Evolutionary conservation across 2,329 filamentous ascomycete genomes (phyloP).

Genomic region (Pseudogymnoascus sp.): DNA sequence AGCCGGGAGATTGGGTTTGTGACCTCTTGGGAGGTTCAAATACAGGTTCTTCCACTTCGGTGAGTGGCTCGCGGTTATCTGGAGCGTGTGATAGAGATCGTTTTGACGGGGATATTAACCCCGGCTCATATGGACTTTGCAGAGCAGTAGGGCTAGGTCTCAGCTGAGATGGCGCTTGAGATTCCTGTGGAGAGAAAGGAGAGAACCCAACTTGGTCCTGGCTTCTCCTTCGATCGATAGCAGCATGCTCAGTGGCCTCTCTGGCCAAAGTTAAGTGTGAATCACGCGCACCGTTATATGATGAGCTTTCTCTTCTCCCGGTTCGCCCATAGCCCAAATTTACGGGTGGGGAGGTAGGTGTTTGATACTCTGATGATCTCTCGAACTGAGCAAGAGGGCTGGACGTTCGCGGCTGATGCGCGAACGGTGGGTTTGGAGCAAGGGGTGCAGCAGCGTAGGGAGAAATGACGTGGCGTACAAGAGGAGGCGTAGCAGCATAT

Average conservation of each 20-base stretch:
- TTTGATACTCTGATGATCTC: slow-evolving; percentile 26
- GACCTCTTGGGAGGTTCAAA: slow-evolving; percentile 40
- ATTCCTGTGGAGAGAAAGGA: slow-evolving; percentile 26
- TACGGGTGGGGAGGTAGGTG: slow-evolving; percentile 9
- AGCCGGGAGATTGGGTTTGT: slow-evolving; percentile 53
- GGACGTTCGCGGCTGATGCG: slow-evolving; percentile 55
- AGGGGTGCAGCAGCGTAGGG: slow-evolving; percentile 37
- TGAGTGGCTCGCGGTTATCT: slow-evolving; percentile 15
- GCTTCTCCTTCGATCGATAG: slow-evolving; percentile 14
- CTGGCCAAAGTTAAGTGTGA: slow-evolving; percentile 2
- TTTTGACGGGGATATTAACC: slow-evolving; percentile 48
- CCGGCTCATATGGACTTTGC: slow-evolving; percentile 30
- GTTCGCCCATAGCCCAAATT: not conserved
- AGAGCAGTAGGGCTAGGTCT: not conserved
- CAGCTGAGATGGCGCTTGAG: slow-evolving; percentile 43
- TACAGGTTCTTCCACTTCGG: slow-evolving; percentile 23
- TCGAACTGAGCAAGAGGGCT: slow-evolving; percentile 59
- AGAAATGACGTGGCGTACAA: slow-evolving; percentile 21
- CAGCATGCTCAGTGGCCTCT: slow-evolving; percentile 18
- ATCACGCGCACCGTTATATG: slow-evolving; percentile 11
- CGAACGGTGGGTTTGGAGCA: slow-evolving; percentile 34
- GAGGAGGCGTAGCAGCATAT: slow-evolving; percentile 31
- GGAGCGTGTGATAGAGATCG: slow-evolving; percentile 34
- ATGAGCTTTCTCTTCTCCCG: slow-evolving; percentile 16
- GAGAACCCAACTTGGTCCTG: slow-evolving; percentile 12